Conservation (phyloP, 805 yeast species). For the Geotrichum ghanense region DNA sequence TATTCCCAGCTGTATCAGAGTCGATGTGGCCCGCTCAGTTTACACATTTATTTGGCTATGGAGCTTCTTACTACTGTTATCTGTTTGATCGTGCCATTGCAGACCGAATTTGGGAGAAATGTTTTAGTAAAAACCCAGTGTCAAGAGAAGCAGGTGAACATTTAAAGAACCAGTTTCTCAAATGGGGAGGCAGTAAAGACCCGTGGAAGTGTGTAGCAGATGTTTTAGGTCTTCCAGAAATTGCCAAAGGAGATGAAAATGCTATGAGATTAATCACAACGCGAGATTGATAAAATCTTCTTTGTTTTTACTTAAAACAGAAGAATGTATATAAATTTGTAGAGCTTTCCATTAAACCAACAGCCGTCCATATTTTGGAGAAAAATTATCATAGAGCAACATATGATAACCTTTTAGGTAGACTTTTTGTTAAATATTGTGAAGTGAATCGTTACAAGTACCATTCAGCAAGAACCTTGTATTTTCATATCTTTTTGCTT, state of each 20-base stretch:
- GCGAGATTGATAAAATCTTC: no score
- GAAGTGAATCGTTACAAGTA: no score
- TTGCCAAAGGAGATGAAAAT: constrained; percentile 52
- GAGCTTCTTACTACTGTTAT: constrained; percentile 89
- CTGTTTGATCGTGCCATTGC: constrained; percentile 89
- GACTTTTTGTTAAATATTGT: no score
- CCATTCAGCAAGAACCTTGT: no score
- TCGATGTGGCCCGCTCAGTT: constrained; percentile 91
- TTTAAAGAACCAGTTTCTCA: constrained; percentile 56
- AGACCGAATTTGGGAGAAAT: constrained; percentile 63
- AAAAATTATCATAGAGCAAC: no score
- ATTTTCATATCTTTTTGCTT: no score
- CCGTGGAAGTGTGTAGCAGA: constrained; percentile 83
- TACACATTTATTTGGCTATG: constrained; percentile 88
- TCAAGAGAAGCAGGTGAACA: constrained; percentile 63
- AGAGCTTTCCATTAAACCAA: no score
- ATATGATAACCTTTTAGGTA: no score
- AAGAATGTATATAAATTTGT: no score
- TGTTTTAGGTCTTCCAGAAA: constrained; percentile 52
- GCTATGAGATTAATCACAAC: constrained; percentile 38
- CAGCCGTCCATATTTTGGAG: no score
- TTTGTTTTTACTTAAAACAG: no score
- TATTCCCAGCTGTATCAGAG: constrained; percentile 47
- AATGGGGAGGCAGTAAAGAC: constrained; percentile 90
- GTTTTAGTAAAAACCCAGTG: constrained; percentile 63